phyloP scores from a whole-genome alignment of 306 rosid genomes.

The Quercus suber region DNA sequence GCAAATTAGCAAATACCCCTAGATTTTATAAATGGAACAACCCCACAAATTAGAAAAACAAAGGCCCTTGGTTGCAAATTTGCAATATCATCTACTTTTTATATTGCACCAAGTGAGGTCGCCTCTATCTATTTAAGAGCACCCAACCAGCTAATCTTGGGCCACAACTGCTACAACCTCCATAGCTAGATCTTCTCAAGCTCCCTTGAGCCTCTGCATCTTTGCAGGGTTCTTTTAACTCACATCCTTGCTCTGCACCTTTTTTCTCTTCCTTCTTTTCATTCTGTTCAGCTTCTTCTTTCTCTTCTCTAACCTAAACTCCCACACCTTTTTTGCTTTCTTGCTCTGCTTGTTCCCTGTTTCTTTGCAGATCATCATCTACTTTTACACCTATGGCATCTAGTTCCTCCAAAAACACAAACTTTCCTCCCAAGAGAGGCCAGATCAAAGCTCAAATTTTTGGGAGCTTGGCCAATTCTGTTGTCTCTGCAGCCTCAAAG shows the following conservation, averaged over 20 bases:
- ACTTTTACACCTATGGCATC: constrained; percentile 16
- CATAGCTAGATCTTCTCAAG: too few species aligned
- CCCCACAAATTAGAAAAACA: too few species aligned
- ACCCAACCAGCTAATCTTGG: too few species aligned
- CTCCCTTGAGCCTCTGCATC: not conserved
- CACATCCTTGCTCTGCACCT: too few species aligned
- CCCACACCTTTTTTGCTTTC: not conserved
- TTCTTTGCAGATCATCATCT: not conserved
- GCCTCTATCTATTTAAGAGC: too few species aligned
- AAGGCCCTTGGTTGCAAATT: too few species aligned
- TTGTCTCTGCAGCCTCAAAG: constrained; percentile 15
- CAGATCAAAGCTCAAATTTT: constrained; percentile 36
- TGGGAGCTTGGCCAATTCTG: constrained; percentile 19
- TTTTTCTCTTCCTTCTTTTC: not conserved
- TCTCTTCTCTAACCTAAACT: not conserved
- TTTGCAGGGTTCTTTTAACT: not conserved
- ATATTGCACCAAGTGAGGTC: too few species aligned
- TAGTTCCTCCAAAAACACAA: not conserved
- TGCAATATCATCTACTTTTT: too few species aligned
- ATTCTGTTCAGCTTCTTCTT: too few species aligned
- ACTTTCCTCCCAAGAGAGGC: constrained; percentile 31
- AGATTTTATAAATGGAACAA: too few species aligned
- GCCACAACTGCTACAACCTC: too few species aligned
- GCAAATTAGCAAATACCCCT: too few species aligned
- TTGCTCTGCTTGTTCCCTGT: not conserved